Conservation (phyloP, 768 basidiomycete species). For the Boletus speciosus region DNA sequence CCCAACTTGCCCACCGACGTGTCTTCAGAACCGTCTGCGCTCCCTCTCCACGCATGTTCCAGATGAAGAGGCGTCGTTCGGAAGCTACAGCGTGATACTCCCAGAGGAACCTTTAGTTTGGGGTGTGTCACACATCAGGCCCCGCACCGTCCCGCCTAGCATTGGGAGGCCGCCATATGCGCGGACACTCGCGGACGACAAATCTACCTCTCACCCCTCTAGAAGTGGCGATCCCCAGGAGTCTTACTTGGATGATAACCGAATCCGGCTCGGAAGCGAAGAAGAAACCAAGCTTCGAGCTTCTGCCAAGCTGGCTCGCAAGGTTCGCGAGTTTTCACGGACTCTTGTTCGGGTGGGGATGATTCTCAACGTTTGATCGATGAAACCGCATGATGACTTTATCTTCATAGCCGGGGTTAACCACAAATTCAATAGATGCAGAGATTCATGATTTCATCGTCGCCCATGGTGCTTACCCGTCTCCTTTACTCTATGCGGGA, state of each 20-base stretch:
- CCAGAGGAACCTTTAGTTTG: slow-evolving; percentile 63
- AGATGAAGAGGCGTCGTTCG: slow-evolving; percentile 36
- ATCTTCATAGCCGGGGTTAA: slow-evolving; percentile 54
- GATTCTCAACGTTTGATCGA: background rate
- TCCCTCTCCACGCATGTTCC: background rate
- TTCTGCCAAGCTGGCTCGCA: slow-evolving; percentile 54
- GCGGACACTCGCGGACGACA: slow-evolving; percentile 7
- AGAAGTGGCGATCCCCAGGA: background rate
- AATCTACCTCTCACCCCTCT: background rate
- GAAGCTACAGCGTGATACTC: slow-evolving; percentile 57
- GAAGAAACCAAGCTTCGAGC: slow-evolving; percentile 51
- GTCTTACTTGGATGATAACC: slow-evolving; percentile 27
- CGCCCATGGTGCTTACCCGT: slow-evolving; percentile 74
- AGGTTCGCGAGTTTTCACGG: slow-evolving; percentile 53
- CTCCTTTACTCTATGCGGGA: slow-evolving; percentile 69
- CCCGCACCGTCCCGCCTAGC: slow-evolving; percentile 51
- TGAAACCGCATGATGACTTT: background rate
- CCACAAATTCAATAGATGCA: slow-evolving; percentile 73
- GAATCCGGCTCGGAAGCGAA: slow-evolving; percentile 49
- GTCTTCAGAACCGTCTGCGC: background rate
- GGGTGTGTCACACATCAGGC: slow-evolving; percentile 59
- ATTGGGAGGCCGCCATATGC: slow-evolving; percentile 58
- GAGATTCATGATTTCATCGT: slow-evolving; percentile 71
- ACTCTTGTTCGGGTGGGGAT: slow-evolving; percentile 48
- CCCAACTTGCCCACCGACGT: background rate